Evolutionary conservation across 345 rosid species (phyloP).

Genomic region (Psidium guajava): DNA sequence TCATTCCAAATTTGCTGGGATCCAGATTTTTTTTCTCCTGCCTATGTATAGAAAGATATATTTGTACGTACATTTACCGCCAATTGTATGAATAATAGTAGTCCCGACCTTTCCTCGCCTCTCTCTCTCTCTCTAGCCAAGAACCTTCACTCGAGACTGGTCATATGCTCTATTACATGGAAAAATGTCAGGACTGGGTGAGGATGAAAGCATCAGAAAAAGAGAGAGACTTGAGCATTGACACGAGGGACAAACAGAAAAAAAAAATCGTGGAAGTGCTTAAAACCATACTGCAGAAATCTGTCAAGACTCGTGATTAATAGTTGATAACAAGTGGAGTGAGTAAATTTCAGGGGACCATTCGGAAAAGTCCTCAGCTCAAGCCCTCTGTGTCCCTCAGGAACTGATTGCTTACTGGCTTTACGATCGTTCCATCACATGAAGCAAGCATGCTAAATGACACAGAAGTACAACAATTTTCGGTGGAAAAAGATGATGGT

Average conservation of each 20-base stretch:
- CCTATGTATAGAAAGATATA: not conserved
- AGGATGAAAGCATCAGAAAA: not conserved
- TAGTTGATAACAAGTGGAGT: not conserved
- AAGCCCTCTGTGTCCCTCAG: not conserved
- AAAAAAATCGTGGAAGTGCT: not conserved
- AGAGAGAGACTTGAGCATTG: not conserved
- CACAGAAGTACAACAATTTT: not conserved
- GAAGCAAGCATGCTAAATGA: not conserved
- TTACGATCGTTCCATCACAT: not conserved
- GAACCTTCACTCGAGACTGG: not conserved
- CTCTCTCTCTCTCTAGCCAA: not conserved
- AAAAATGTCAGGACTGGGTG: not conserved
- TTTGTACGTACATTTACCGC: not conserved
- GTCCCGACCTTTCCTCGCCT: not conserved
- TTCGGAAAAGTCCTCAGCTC: not conserved
- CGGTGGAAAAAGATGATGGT: not conserved
- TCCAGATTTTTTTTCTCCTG: not conserved
- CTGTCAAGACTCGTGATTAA: not conserved
- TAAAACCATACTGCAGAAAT: not conserved
- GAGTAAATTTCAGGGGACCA: not conserved
- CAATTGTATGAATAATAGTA: not conserved
- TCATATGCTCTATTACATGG: not conserved
- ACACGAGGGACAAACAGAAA: not conserved
- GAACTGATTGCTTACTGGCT: not conserved
- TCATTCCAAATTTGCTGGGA: slow-evolving; percentile 2